A percentile compares a stretch with the other conserved stretches of the same genome.
These are phyloP conservation scores for Calonectria ilicicola DNA, from an alignment of 2,329 filamentous ascomycete species.

Conservation along the genomic window DNA sequence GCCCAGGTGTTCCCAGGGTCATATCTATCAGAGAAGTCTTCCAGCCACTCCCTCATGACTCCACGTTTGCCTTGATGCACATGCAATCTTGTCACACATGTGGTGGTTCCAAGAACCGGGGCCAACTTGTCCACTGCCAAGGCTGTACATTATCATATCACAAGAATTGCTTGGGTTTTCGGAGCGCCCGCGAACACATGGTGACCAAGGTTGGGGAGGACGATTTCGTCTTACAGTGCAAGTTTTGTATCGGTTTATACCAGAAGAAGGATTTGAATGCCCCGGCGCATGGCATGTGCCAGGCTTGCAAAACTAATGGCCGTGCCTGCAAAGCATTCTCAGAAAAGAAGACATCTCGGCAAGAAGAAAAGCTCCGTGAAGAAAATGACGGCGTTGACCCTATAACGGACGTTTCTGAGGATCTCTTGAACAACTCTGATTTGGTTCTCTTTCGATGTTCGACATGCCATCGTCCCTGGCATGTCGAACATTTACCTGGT, in stretches of 20 bases:
- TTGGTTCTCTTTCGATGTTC: conserved; percentile 88
- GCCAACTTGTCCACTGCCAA: conserved; percentile 86
- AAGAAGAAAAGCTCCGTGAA: conserved; percentile 86
- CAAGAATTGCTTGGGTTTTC: conserved; percentile 81
- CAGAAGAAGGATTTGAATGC: conserved; percentile 76
- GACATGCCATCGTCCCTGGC: conserved; percentile 82
- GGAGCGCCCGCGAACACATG: conserved; percentile 83
- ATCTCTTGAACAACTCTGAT: conserved; percentile 78
- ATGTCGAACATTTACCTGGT: conserved; percentile 83
- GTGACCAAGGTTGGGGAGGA: conserved; percentile 85
- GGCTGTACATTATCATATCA: conserved; percentile 90
- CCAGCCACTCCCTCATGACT: conserved; percentile 67
- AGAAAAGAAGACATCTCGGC: conserved; percentile 75
- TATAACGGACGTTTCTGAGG: conserved; percentile 70
- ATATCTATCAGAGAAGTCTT: conserved; percentile 81
- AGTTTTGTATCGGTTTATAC: conserved; percentile 79
- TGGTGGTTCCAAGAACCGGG: conserved; percentile 58
- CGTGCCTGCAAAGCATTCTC: conserved; percentile 81
- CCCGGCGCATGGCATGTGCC: conserved; percentile 79
- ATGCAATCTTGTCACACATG: conserved; percentile 80
- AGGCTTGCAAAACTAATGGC: conserved; percentile 75
- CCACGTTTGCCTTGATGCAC: conserved; percentile 79
- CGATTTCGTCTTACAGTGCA: conserved; percentile 90
- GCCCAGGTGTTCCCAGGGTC: conserved; percentile 62
- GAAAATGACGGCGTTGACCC: conserved; percentile 86